phyloP scores from a whole-genome alignment of 768 basidiomycete species.

The Xanthoconium stramineum region DNA sequence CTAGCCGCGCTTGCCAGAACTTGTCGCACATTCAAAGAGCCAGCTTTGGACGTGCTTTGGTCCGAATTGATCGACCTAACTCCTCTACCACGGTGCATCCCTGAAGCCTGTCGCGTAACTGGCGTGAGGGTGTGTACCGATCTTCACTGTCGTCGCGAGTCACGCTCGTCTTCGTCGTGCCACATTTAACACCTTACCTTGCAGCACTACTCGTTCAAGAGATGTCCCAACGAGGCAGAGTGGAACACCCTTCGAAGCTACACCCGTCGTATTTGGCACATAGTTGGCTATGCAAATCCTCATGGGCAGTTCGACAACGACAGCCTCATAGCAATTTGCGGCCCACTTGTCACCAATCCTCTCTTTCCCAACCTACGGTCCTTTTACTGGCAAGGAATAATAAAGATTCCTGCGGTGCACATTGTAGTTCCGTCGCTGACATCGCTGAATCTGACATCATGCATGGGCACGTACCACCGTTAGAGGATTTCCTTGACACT shows the following conservation, averaged over 20 bases:
- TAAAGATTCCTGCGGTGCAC: not conserved
- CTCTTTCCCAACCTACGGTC: slow-evolving; percentile 5
- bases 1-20: not conserved
- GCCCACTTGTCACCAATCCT: not conserved
- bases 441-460: not conserved
- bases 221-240: not conserved
- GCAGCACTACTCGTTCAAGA: not conserved
- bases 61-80: not conserved
- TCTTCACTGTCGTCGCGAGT: too few relatives aligned
- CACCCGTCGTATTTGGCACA: not conserved
- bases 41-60: not conserved
- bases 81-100: not conserved
- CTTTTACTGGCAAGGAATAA: not conserved
- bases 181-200: not conserved
- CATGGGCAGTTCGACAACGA: too few relatives aligned
- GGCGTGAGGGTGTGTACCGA: not conserved
- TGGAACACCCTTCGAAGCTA: slow-evolving; percentile 5
- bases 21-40: not conserved
- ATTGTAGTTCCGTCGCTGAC: not conserved
- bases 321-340: too few relatives aligned
- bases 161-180: not conserved
- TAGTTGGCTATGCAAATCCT: not conserved
- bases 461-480: too few relatives aligned
- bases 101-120: not conserved
- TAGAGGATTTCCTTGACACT: too few relatives aligned